phyloP scores from a whole-genome alignment of 2,329 filamentous ascomycete species.

The Hypoxylon sp. region DNA sequence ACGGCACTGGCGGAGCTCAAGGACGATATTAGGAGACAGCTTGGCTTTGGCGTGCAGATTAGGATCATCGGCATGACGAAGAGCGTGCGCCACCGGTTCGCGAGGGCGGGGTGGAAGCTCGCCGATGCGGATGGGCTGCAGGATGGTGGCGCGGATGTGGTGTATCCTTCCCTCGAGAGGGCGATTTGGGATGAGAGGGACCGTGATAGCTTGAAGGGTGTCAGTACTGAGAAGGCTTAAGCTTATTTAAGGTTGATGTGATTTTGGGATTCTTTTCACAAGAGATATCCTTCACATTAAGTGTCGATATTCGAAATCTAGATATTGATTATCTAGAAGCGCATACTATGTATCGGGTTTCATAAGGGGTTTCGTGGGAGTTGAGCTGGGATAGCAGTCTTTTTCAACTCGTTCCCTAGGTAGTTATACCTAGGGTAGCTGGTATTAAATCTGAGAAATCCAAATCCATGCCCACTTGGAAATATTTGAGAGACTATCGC shows the following conservation, averaged over 20 bases:
- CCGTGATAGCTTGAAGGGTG: constrained; percentile 49
- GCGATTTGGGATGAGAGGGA: constrained; percentile 52
- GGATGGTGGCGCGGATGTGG: constrained; percentile 46
- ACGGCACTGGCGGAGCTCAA: constrained; percentile 53
- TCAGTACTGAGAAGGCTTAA: constrained; percentile 51
- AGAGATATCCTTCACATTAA: constrained; percentile 3
- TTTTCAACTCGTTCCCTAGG: no score
- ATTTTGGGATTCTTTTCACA: constrained; percentile 1
- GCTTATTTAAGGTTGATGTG: background rate
- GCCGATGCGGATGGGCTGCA: constrained; percentile 47
- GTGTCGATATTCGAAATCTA: background rate
- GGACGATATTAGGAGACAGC: constrained; percentile 52
- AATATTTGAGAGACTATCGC: no score
- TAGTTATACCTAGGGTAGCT: no score
- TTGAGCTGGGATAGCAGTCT: background rate
- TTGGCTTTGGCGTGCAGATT: constrained; percentile 50
- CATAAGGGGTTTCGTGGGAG: background rate
- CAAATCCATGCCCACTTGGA: no score
- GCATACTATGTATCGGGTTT: background rate
- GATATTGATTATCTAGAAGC: background rate
- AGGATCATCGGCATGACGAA: constrained; percentile 49
- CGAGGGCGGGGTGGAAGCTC: constrained; percentile 50
- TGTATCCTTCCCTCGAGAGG: constrained; percentile 51
- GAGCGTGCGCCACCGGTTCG: constrained; percentile 48
- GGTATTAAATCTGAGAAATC: no score